These are phyloP conservation scores for Teunomyces gatunensis DNA, from an alignment of 805 yeast genomes.

Conservation along the genomic window DNA sequence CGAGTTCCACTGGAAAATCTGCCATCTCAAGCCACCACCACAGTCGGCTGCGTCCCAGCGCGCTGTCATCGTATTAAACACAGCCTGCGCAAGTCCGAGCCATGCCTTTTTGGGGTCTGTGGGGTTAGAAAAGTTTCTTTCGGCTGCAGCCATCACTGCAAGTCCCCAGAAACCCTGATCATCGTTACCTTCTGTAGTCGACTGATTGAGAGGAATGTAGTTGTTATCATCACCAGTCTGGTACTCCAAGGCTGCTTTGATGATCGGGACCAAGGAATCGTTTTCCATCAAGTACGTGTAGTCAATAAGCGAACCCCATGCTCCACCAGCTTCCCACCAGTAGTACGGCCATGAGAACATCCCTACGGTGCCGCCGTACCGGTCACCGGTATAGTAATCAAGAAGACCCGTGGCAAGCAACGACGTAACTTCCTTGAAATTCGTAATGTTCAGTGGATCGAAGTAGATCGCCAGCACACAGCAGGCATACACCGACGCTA, in stretches of 20 bases:
- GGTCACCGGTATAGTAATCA: constrained; percentile 73
- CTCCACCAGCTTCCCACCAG: constrained; percentile 99
- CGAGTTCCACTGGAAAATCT: constrained; percentile 47
- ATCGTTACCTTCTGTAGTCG: constrained; percentile 94
- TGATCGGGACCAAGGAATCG: constrained; percentile 56
- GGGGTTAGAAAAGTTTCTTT: constrained; percentile 71
- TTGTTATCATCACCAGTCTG: constrained; percentile 69
- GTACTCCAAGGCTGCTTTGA: constrained; percentile 61
- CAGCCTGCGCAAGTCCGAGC: constrained; percentile 42
- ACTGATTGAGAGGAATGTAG: constrained; percentile 84
- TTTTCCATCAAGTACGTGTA: constrained; percentile 71
- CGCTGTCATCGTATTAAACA: constrained; percentile 44
- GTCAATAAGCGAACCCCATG: constrained; percentile 85
- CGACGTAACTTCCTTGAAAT: constrained; percentile 55
- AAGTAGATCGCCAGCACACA: constrained; percentile 23
- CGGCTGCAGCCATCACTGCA: constrained; percentile 90
- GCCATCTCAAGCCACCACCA: constrained; percentile 47
- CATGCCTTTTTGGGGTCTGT: constrained; percentile 32
- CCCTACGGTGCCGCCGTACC: constrained; percentile 77
- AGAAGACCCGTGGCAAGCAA: constrained; percentile 67
- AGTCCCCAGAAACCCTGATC: constrained; percentile 98
- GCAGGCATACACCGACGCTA: constrained; percentile 9
- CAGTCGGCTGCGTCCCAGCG: constrained; percentile 41
- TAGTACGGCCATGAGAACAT: constrained; percentile 88
- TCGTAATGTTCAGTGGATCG: constrained; percentile 40